phyloP scores from a whole-genome alignment of 768 basidiomycete species.

The Tricholoma sp. region DNA sequence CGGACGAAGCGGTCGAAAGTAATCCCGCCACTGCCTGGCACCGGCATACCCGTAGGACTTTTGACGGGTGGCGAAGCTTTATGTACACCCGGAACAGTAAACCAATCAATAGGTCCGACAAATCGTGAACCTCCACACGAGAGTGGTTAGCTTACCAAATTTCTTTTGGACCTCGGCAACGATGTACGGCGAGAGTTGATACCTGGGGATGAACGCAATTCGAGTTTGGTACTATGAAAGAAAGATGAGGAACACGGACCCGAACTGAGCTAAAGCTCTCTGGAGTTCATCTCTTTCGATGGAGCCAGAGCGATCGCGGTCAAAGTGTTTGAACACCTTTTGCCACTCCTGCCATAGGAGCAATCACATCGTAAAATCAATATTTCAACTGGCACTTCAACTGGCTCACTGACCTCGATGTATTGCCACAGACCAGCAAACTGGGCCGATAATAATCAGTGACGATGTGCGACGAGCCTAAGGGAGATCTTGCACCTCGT shows the following conservation, averaged over 20 bases:
- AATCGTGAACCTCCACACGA: not conserved
- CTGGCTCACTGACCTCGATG: slow-evolving; percentile 47
- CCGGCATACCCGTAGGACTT: slow-evolving; percentile 23
- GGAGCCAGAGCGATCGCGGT: slow-evolving; percentile 75
- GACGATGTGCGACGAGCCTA: slow-evolving; percentile 8
- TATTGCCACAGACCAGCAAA: slow-evolving; percentile 80
- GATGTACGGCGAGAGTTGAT: slow-evolving; percentile 62
- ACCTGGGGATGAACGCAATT: slow-evolving; percentile 28
- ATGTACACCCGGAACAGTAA: slow-evolving; percentile 44
- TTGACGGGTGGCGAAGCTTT: slow-evolving; percentile 43
- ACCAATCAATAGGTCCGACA: slow-evolving; percentile 17
- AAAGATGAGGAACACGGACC: slow-evolving; percentile 30
- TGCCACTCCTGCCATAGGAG: slow-evolving; percentile 68
- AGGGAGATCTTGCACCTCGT: slow-evolving; percentile 45
- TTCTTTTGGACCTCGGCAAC: slow-evolving; percentile 68
- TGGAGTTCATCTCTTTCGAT: slow-evolving; percentile 69
- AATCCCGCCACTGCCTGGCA: slow-evolving; percentile 44
- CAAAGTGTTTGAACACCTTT: slow-evolving; percentile 77
- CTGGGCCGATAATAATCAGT: slow-evolving; percentile 20
- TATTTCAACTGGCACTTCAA: not conserved
- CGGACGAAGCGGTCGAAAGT: slow-evolving; percentile 85
- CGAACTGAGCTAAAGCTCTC: slow-evolving; percentile 70
- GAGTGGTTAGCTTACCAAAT: slow-evolving; percentile 51
- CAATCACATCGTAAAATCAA: not conserved
- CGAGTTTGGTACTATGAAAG: not conserved